phyloP scores from a whole-genome alignment of 1,284 basidiomycete species.

The Trametes sp. region DNA sequence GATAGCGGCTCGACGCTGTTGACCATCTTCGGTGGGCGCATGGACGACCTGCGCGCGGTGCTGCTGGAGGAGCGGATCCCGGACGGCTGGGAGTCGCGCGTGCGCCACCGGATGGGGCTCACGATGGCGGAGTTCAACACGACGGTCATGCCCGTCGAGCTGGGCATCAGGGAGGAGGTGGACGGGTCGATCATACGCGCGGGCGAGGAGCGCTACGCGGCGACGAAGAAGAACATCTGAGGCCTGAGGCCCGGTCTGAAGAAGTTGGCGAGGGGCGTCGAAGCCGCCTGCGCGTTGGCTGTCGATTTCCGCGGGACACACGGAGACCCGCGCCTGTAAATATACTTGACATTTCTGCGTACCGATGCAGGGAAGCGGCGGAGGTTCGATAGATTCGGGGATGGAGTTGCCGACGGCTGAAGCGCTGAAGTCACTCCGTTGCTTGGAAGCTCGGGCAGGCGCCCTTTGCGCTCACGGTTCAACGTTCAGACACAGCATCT shows the following conservation, averaged over 20 bases:
- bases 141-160: conserved; percentile 61
- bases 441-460: too few relatives aligned
- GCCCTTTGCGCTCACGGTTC: too few relatives aligned
- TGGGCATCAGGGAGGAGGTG: conserved; percentile 48
- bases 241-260: too few relatives aligned
- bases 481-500: too few relatives aligned
- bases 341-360: not conserved
- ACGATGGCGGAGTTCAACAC: conserved; percentile 65
- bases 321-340: not conserved
- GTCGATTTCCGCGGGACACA: too few relatives aligned
- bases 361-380: not conserved
- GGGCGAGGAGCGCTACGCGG: conserved; percentile 21
- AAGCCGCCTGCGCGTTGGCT: too few relatives aligned
- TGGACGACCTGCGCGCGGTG: conserved; percentile 61
- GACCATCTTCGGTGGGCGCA: conserved; percentile 68
- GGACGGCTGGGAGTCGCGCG: conserved; percentile 70
- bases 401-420: too few relatives aligned
- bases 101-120: conserved; percentile 61
- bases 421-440: too few relatives aligned
- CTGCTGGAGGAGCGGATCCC: conserved; percentile 73
- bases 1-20: conserved; percentile 62
- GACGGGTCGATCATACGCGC: conserved; percentile 24
- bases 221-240: not conserved
- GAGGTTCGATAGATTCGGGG: too few relatives aligned
- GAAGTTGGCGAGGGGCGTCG: not conserved